These are phyloP conservation scores for Agaricus blazei DNA, from an alignment of 768 basidiomycete genomes.

Conservation along the genomic window DNA sequence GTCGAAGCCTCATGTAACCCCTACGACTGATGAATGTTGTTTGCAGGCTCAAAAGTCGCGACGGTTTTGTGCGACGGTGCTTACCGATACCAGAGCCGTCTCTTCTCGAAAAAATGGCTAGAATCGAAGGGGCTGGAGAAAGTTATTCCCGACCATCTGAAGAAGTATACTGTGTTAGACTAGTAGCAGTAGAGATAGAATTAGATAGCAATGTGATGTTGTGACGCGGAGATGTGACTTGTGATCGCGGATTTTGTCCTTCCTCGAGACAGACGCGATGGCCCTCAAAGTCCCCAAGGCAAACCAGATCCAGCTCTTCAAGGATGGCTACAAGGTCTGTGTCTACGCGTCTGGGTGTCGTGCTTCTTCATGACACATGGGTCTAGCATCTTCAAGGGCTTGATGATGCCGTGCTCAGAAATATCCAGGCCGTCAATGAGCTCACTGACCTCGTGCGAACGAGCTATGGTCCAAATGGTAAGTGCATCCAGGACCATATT, in stretches of 20 bases:
- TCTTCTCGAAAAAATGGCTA: conserved; percentile 95
- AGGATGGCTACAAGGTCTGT: conserved; percentile 92
- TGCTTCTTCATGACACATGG: conserved; percentile 4
- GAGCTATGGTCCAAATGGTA: conserved; percentile 94
- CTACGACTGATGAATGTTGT: background rate
- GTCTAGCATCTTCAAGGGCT: conserved; percentile 72
- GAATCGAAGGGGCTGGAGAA: conserved; percentile 69
- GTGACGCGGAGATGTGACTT: background rate
- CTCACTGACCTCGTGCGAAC: conserved; percentile 93
- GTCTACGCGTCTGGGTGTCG: background rate
- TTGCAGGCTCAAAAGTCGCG: conserved; percentile 71
- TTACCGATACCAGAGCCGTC: conserved; percentile 92
- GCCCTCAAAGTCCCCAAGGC: conserved; percentile 92
- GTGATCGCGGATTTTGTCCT: too few relatives aligned
- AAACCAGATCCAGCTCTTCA: conserved; percentile 88
- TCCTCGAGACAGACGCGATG: conserved; percentile 40
- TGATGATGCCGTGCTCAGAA: conserved; percentile 95
- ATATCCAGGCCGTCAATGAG: conserved; percentile 95
- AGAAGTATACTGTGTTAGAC: conserved; percentile 87
- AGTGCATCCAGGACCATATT: conserved; percentile 23
- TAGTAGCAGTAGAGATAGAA: conserved; percentile 22
- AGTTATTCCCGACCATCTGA: conserved; percentile 78
- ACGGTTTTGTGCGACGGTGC: conserved; percentile 95
- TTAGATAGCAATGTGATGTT: background rate
- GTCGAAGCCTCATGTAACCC: background rate